Conservation (phyloP, 768 basidiomycete genomes). For the Tulasnella sp. region DNA sequence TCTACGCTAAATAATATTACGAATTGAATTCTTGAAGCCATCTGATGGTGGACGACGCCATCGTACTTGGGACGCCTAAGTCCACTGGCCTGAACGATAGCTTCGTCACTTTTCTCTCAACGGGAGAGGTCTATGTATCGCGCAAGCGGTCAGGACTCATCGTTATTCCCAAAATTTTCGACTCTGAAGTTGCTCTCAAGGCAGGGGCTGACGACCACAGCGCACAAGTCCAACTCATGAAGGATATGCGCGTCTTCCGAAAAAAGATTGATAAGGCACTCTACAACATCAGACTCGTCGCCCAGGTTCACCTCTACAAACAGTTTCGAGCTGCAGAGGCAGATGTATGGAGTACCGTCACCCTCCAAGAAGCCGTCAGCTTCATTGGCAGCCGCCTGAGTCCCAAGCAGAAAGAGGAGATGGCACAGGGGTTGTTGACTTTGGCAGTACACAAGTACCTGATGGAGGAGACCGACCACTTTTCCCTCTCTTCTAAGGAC, state of each 20-base stretch:
- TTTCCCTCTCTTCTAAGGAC: conserved; percentile 39
- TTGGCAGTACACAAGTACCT: conserved; percentile 53
- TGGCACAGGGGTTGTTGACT: conserved; percentile 33
- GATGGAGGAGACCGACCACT: conserved; percentile 44
- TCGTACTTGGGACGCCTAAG: not conserved
- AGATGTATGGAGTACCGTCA: conserved; percentile 45
- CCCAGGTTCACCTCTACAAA: conserved; percentile 31
- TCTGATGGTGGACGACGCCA: not conserved
- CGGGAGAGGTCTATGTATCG: not conserved
- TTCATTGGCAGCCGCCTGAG: conserved; percentile 28
- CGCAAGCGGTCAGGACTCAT: not conserved
- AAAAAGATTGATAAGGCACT: not conserved
- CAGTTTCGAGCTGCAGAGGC: conserved; percentile 37
- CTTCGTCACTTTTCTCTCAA: not conserved
- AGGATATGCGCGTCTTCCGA: conserved; percentile 4
- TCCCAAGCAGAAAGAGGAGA: conserved; percentile 24
- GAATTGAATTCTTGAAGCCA: too few species aligned
- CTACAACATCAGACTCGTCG: not conserved
- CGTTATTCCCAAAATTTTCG: not conserved
- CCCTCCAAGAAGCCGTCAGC: conserved; percentile 42
- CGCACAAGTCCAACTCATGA: conserved; percentile 6
- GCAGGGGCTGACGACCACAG: not conserved
- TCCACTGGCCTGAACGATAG: not conserved
- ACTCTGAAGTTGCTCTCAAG: not conserved
- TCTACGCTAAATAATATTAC: too few species aligned